Evolutionary conservation across 345 rosid genomes (phyloP).

Genomic region (Syzygium jambos): DNA sequence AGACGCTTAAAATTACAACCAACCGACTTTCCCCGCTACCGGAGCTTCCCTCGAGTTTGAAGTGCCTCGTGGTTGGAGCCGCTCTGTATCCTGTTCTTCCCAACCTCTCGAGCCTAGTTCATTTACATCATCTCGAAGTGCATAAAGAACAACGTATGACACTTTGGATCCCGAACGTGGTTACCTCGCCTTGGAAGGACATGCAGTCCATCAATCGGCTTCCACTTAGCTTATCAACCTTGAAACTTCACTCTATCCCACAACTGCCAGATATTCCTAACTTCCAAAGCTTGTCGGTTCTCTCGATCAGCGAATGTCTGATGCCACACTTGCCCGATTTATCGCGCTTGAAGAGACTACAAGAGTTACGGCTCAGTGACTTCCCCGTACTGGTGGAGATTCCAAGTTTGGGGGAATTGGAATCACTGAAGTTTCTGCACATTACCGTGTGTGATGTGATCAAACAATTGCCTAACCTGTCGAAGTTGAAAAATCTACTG

Average conservation of each 20-base stretch:
- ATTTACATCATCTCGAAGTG: no score
- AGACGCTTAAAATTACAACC: neutral
- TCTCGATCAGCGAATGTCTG: neutral
- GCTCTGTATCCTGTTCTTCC: no score
- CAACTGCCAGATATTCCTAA: no score
- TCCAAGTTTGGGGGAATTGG: neutral
- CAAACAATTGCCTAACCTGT: neutral
- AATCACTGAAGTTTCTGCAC: neutral
- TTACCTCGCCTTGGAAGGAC: no score
- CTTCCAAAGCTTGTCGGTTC: no score
- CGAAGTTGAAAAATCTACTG: neutral
- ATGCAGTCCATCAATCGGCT: no score
- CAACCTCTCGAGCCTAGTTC: no score
- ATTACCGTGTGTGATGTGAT: neutral
- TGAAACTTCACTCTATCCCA: no score
- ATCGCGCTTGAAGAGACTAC: neutral
- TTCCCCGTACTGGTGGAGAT: neutral
- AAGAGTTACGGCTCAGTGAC: neutral
- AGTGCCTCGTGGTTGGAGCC: accelerated
- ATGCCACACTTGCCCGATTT: neutral
- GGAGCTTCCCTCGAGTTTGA: neutral
- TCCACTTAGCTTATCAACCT: no score
- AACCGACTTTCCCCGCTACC: accelerated
- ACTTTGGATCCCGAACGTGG: no score
- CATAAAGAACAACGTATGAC: no score